These are phyloP conservation scores for Coemansia sp. DNA, from an alignment of 192 early-diverging fungal species.

Conservation along the genomic window DNA sequence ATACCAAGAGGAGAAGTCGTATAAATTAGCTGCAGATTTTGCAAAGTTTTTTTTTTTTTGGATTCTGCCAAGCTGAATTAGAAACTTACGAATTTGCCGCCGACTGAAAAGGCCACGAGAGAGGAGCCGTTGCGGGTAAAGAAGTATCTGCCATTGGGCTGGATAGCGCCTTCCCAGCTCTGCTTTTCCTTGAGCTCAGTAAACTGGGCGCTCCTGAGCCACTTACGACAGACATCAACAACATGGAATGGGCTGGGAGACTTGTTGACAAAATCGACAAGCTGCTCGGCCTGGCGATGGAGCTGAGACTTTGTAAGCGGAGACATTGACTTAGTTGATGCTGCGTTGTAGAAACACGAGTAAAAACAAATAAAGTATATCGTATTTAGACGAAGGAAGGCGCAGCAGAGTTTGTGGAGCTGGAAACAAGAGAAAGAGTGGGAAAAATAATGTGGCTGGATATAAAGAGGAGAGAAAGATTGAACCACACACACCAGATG, in stretches of 20 bases:
- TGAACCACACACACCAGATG: not conserved
- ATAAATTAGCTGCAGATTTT: not conserved
- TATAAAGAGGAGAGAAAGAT: not conserved
- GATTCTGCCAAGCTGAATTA: not conserved
- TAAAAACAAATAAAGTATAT: not conserved
- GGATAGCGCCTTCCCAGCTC: constrained; percentile 70
- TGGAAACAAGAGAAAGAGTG: not conserved
- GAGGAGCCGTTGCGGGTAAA: constrained; percentile 92
- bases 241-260: constrained; percentile 97
- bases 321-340: constrained; percentile 14
- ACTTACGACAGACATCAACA: constrained; percentile 72
- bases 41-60: not conserved
- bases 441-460: not conserved
- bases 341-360: not conserved
- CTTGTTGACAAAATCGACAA: constrained; percentile 88
- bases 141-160: constrained; percentile 88
- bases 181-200: constrained; percentile 87
- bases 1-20: constrained; percentile 3
- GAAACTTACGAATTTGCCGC: constrained; percentile 66
- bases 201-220: constrained; percentile 78
- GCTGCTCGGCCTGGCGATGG: constrained; percentile 55
- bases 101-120: constrained; percentile 91
- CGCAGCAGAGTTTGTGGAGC: not conserved
- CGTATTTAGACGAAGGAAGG: not conserved
- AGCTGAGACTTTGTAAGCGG: constrained; percentile 50